Conservation (phyloP, 805 yeast species). For the Starmerella tilneyi region DNA sequence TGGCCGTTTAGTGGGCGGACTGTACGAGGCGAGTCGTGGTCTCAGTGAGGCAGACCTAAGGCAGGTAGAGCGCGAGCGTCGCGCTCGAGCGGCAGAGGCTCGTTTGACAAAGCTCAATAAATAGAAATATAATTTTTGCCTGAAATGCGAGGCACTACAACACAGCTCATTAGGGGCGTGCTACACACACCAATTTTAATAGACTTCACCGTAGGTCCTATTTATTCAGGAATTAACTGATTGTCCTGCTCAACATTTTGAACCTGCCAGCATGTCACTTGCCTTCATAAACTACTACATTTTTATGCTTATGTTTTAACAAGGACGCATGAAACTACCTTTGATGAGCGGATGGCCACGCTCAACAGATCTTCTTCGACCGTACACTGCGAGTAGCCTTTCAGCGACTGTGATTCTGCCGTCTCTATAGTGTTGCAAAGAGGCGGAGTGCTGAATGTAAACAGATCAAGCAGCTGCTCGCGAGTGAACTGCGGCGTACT, state of each 20-base stretch:
- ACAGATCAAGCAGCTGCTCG: conserved; percentile 63
- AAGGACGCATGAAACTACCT: conserved; percentile 15
- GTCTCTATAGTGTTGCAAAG: conserved; percentile 63
- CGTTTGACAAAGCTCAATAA: conserved; percentile 38
- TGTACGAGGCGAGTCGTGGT: conserved; percentile 33
- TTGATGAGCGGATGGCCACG: neutral
- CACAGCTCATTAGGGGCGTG: no score
- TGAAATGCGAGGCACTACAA: no score
- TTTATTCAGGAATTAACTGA: no score
- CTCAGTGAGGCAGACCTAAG: conserved; percentile 63
- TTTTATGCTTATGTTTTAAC: neutral
- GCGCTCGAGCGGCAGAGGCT: conserved; percentile 95
- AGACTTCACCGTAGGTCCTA: no score
- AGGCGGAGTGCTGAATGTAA: conserved; percentile 44
- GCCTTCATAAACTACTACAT: neutral
- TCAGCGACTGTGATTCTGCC: neutral
- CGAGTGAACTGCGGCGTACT: conserved; percentile 45
- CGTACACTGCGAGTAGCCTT: conserved; percentile 3
- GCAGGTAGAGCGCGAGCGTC: conserved; percentile 80
- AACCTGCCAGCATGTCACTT: no score
- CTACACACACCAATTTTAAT: no score
- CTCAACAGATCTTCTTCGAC: conserved; percentile 2
- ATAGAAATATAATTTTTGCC: no score
- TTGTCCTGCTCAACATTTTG: no score
- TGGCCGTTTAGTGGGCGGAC: conserved; percentile 23